Conservation (phyloP, 2,329 filamentous ascomycete species). For the Conoideocrella luteorostrata region DNA sequence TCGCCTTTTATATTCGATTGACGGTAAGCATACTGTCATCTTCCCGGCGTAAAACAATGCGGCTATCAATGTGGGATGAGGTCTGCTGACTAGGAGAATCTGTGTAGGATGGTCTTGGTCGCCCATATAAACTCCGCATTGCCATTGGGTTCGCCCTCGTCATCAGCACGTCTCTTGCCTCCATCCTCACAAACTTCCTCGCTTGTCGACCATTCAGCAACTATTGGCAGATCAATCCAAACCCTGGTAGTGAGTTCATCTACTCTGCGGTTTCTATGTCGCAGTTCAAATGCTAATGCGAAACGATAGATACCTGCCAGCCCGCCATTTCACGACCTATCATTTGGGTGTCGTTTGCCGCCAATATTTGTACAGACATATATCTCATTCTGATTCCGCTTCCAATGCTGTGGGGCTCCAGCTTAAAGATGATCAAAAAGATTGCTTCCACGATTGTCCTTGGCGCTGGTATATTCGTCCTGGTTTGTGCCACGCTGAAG, state of each 20-base stretch:
- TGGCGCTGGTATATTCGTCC: slow-evolving; percentile 32
- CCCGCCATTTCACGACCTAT: slow-evolving; percentile 42
- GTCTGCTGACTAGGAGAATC: neutral
- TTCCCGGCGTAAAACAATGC: too few species aligned
- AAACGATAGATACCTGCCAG: slow-evolving; percentile 34
- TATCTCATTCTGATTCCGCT: slow-evolving; percentile 52
- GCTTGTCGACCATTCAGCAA: slow-evolving; percentile 44
- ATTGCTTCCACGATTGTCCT: slow-evolving; percentile 30
- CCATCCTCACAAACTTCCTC: slow-evolving; percentile 42
- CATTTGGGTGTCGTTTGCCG: slow-evolving; percentile 41
- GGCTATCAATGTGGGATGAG: too few species aligned
- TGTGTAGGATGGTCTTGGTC: slow-evolving; percentile 1
- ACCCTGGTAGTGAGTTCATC: slow-evolving; percentile 43
- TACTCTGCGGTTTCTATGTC: too few species aligned
- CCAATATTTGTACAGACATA: slow-evolving; percentile 49
- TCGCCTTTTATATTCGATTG: slow-evolving; percentile 45
- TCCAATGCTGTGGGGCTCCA: slow-evolving; percentile 38
- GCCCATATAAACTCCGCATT: slow-evolving; percentile 19
- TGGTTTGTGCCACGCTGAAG: slow-evolving; percentile 30
- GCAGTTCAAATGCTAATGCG: neutral
- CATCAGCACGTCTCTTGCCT: slow-evolving; percentile 39
- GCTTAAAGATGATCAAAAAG: slow-evolving; percentile 27
- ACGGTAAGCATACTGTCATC: too few species aligned
- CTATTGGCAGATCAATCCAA: slow-evolving; percentile 53
- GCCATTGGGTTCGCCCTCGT: slow-evolving; percentile 43